Conservation (phyloP, 2,329 filamentous ascomycete genomes). For the Aspergillus aculeatinus region DNA sequence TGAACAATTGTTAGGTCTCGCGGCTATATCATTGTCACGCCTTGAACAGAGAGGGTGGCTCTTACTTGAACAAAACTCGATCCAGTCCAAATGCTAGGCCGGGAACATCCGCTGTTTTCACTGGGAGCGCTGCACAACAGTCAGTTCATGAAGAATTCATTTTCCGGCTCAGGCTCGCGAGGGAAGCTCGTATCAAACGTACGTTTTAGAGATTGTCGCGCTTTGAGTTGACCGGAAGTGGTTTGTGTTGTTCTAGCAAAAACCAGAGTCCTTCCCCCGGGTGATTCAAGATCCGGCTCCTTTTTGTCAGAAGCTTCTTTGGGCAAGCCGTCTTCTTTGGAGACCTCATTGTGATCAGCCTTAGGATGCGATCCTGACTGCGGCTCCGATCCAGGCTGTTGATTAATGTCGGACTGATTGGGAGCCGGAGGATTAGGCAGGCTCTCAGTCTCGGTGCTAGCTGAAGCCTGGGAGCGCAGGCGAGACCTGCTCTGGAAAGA, state of each 20-base stretch:
- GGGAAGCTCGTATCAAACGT: conserved; percentile 4
- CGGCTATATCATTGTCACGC: background rate
- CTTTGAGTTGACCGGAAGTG: too few species aligned
- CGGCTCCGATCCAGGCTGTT: background rate
- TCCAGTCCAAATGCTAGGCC: conserved; percentile 72
- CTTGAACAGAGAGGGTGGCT: background rate
- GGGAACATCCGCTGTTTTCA: conserved; percentile 58
- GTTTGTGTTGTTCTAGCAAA: too few species aligned
- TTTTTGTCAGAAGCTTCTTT: too few species aligned
- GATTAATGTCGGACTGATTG: background rate
- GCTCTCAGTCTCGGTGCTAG: background rate
- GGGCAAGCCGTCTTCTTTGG: too few species aligned
- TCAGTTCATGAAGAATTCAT: background rate
- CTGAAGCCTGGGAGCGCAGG: conserved; percentile 12
- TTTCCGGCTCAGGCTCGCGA: background rate
- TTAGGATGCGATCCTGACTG: too few species aligned
- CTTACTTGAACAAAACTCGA: conserved; percentile 84
- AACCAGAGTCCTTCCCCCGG: too few species aligned
- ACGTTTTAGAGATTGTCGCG: conserved; percentile 10
- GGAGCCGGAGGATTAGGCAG: background rate
- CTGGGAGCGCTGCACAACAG: conserved; percentile 32
- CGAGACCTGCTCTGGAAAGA: conserved; percentile 27
- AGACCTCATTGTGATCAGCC: background rate
- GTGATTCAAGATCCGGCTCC: too few species aligned
- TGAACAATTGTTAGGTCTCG: conserved; percentile 17